Conservation (phyloP, 1,284 basidiomycete species). For the Bjerkandera adusta region DNA sequence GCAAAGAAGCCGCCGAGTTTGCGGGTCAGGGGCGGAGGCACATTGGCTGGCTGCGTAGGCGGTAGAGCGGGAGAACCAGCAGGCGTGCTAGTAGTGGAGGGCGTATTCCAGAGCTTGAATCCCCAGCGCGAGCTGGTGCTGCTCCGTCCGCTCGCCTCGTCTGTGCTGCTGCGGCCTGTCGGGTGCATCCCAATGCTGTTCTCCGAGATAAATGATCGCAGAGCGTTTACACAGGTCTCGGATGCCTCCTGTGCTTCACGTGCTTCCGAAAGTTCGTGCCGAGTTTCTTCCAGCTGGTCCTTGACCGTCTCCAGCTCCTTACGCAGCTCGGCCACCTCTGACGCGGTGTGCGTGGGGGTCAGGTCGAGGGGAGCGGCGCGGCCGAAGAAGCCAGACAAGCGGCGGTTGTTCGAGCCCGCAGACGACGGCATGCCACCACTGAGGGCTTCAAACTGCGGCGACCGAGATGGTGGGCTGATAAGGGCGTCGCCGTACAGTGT, state of each 20-base stretch:
- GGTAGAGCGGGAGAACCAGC: slow-evolving; percentile 19
- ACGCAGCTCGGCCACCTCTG: slow-evolving; percentile 52
- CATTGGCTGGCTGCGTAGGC: slow-evolving; percentile 28
- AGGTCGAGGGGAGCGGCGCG: slow-evolving; percentile 40
- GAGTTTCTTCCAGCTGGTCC: slow-evolving; percentile 59
- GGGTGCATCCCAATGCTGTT: slow-evolving; percentile 53
- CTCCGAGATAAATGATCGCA: slow-evolving; percentile 84
- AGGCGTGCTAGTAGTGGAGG: slow-evolving; percentile 19
- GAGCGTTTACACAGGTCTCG: slow-evolving; percentile 79
- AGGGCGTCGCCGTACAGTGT: slow-evolving; percentile 17
- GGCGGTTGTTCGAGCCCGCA: slow-evolving; percentile 31
- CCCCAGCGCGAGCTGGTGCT: slow-evolving; percentile 31
- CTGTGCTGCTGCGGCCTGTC: slow-evolving; percentile 14
- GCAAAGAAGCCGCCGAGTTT: slow-evolving; percentile 72
- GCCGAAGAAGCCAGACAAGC: slow-evolving; percentile 54
- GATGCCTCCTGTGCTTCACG: slow-evolving; percentile 85
- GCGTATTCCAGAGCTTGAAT: slow-evolving; percentile 58
- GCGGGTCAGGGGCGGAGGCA: slow-evolving; percentile 41
- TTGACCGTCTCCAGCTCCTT: slow-evolving; percentile 60
- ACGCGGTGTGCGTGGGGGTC: slow-evolving; percentile 19
- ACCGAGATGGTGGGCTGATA: slow-evolving; percentile 21
- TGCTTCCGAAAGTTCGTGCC: slow-evolving; percentile 69
- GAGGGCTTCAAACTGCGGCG: slow-evolving; percentile 26
- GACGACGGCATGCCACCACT: slow-evolving; percentile 11
- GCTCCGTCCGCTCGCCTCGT: slow-evolving; percentile 10